Percentiles rank a stretch among this genome's conserved stretches.
These are phyloP conservation scores for Wickerhamiella lipophila DNA, from an alignment of 805 yeast species.

Conservation along the genomic window DNA sequence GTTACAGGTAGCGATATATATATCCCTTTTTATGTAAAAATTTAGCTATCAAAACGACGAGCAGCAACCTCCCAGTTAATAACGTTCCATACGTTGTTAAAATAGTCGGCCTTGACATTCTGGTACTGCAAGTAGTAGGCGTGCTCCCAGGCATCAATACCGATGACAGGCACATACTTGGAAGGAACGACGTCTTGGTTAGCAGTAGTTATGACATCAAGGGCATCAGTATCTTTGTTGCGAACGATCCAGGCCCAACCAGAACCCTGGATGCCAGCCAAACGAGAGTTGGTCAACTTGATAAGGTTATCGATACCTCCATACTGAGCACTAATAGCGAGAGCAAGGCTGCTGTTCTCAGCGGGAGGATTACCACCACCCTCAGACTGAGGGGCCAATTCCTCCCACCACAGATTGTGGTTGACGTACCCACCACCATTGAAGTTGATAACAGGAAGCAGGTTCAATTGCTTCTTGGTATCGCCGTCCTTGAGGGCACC, in stretches of 20 bases:
- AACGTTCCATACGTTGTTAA: conserved; percentile 89
- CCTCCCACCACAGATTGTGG: conserved; percentile 81
- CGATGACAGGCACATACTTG: conserved; percentile 58
- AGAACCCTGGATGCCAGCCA: conserved; percentile 87
- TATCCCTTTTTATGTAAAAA: too few relatives aligned
- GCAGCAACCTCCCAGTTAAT: conserved; percentile 89
- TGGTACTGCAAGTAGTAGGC: conserved; percentile 90
- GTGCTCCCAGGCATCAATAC: conserved; percentile 95
- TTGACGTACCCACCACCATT: conserved; percentile 87
- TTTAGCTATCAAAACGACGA: conserved; percentile 33
- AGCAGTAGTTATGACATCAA: conserved; percentile 68
- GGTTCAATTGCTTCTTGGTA: conserved; percentile 41
- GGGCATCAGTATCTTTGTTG: conserved; percentile 53
- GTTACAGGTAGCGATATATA: too few relatives aligned
- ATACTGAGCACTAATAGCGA: conserved; percentile 48
- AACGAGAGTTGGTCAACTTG: conserved; percentile 46
- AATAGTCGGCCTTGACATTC: conserved; percentile 82
- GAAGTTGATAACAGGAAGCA: conserved; percentile 70
- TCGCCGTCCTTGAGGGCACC: conserved; percentile 52
- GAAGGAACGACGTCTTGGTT: conserved; percentile 82
- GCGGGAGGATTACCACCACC: conserved; percentile 64
- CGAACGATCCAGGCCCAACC: conserved; percentile 91
- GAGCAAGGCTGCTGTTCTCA: conserved; percentile 43
- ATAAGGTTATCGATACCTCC: conserved; percentile 65
- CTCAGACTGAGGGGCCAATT: conserved; percentile 57